Base-by-base conservation (phyloP, 2,329 filamentous ascomycete genomes). In the Colletotrichum sp. region DNA sequence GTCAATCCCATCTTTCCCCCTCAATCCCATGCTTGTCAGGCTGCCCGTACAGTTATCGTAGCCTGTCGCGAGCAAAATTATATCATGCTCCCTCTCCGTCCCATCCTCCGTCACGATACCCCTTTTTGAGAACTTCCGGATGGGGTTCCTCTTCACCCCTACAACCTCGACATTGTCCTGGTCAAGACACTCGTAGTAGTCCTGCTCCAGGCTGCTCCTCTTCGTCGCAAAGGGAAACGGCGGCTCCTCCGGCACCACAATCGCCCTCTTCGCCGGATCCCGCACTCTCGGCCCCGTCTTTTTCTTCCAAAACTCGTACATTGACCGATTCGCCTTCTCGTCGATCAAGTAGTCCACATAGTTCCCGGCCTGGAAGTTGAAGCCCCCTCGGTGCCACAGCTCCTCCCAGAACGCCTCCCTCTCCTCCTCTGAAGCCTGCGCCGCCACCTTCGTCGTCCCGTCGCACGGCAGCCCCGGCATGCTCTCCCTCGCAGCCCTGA, bases 381-480 rank as follows among this genome's bases (percentile, higher is more conserved):
- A 90, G 3, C 87, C 89, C 5, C 89, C 89, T 2, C 84, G 78
- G 0, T 81, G 67, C 85, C 86, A 91, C 1, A 88, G 78, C 13
- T 85, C 79, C 71, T 90, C 85, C 71, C 84, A 88, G 18, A 86
- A 81, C 21, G 82, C 84, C 64, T 87, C 82, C 5, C 87, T 84
- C 74, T 91, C 84, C 67, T 88, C 85, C 0, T 82, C 81, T 0
- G 81, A 78, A 6, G 79, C 82, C 15, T 87, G 86, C 24, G 87
- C 83, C 21, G 85, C 86, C 0, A 87, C 87, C 18, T 87, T 85
- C 39, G 85, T 85, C 64, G 89, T 82, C 21, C 82, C 78, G 68
- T 90, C 87, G 76, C 88, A 90, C 7, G 85, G 81, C 80, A 92
- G 91, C 3, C 90, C 90, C 0, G 86, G 86, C 77, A 89, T 90